These are phyloP conservation scores for Magnusiomyces magnusii DNA, from an alignment of 1,139 yeast genomes.

Conservation along the genomic window DNA sequence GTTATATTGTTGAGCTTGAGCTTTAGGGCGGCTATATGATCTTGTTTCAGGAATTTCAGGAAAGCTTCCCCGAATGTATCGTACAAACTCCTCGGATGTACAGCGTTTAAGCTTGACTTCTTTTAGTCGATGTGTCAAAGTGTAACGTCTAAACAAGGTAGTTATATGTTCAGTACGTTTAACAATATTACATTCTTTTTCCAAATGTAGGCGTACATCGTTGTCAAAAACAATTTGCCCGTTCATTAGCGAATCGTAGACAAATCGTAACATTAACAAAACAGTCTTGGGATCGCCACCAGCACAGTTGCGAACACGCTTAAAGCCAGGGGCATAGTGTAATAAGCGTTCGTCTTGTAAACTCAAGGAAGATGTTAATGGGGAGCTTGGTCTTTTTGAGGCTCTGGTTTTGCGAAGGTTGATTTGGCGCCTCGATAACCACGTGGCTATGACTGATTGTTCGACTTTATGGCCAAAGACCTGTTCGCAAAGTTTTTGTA, in stretches of 20 bases:
- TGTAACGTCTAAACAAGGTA: background rate
- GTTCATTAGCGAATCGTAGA: background rate
- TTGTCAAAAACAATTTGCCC: background rate
- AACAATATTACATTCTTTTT: background rate
- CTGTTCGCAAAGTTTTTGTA: background rate
- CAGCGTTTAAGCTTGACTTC: background rate
- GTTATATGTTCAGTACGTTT: background rate
- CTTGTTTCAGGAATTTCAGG: background rate
- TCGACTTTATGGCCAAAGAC: background rate
- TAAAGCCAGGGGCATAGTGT: background rate
- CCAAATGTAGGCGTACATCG: background rate
- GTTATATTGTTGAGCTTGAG: background rate
- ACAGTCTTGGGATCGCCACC: slow-evolving; percentile 1
- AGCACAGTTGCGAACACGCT: slow-evolving; percentile 1
- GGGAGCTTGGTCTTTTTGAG: background rate
- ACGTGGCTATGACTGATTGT: background rate
- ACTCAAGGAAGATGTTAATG: background rate
- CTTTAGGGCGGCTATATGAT: background rate
- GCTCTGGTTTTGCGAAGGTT: background rate
- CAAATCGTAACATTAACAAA: background rate
- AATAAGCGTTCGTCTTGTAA: background rate
- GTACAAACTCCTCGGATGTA: background rate
- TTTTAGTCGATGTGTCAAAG: background rate
- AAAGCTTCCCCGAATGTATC: background rate
- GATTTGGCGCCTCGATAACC: background rate